Conservation (phyloP, 2,329 filamentous ascomycete genomes). For the Epichloe elymi region DNA sequence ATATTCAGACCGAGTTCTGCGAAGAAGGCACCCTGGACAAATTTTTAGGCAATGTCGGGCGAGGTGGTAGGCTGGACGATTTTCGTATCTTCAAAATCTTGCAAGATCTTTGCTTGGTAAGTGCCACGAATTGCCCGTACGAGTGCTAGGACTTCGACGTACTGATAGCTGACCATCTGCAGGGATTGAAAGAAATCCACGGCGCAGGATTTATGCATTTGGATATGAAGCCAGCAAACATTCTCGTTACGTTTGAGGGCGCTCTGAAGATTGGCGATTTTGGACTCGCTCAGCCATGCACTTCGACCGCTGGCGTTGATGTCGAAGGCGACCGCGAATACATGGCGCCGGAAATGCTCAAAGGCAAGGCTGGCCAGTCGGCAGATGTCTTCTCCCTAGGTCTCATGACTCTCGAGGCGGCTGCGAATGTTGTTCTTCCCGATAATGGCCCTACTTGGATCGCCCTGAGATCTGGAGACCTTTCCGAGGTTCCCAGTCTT, state of each 20-base stretch:
- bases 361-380: conserved; percentile 76
- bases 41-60: conserved; percentile 72
- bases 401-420: conserved; percentile 87
- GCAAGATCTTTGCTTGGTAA: conserved; percentile 69
- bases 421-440: conserved; percentile 83
- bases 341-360: conserved; percentile 84
- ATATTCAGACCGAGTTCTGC: conserved; percentile 96
- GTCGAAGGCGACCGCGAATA: conserved; percentile 94
- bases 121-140: conserved; percentile 19
- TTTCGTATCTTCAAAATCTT: conserved; percentile 98
- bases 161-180: conserved; percentile 6
- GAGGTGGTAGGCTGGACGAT: conserved; percentile 80
- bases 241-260: conserved; percentile 71
- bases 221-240: conserved; percentile 74
- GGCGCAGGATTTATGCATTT: conserved; percentile 75
- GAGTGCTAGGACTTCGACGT: neutral
- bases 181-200: conserved; percentile 87
- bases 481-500: conserved; percentile 76
- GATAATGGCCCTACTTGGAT: conserved; percentile 90
- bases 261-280: conserved; percentile 79
- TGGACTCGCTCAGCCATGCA: conserved; percentile 68
- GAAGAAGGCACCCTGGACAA: conserved; percentile 83
- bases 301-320: conserved; percentile 63
- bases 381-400: conserved; percentile 91
- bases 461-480: conserved; percentile 75